Evolutionary conservation across 768 basidiomycete species (phyloP).

Genomic region (Termitomyces sp.): DNA sequence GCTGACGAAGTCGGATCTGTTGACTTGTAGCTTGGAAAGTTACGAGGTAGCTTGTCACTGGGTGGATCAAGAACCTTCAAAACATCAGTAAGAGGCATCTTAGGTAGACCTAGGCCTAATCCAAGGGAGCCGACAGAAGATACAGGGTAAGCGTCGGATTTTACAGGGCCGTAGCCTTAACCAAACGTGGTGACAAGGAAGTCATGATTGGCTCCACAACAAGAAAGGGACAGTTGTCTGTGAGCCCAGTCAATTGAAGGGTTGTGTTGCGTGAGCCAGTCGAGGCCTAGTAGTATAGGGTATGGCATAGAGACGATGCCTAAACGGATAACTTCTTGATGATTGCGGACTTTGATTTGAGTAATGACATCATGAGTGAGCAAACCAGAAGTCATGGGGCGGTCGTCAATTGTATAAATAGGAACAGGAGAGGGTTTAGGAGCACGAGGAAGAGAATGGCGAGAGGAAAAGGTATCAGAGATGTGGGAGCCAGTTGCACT

Average conservation of each 20-base stretch:
- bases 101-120: slow-evolving; percentile 23
- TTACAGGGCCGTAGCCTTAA: no score
- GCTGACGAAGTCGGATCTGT: neutral
- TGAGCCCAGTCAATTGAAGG: no score
- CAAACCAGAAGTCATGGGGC: slow-evolving; percentile 32
- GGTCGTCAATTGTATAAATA: slow-evolving; percentile 21
- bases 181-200: no score
- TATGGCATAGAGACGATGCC: slow-evolving; percentile 14
- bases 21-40: neutral
- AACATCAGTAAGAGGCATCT: neutral
- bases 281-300: slow-evolving; percentile 27
- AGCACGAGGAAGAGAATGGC: slow-evolving; percentile 16
- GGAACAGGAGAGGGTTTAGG: slow-evolving; percentile 15
- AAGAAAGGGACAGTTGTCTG: no score
- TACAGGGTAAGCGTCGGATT: neutral
- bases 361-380: slow-evolving; percentile 31
- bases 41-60: neutral
- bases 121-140: slow-evolving; percentile 13
- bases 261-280: no score
- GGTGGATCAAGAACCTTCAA: neutral
- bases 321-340: slow-evolving; percentile 21
- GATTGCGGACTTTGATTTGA: slow-evolving; percentile 18
- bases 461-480: slow-evolving; percentile 23
- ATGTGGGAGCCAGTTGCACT: neutral
- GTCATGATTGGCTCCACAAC: no score